A percentile compares a stretch with the other conserved stretches of the same genome.
Evolutionary conservation across 2,329 filamentous ascomycete genomes (phyloP).

Genomic region (Colletotrichum aenigma): DNA sequence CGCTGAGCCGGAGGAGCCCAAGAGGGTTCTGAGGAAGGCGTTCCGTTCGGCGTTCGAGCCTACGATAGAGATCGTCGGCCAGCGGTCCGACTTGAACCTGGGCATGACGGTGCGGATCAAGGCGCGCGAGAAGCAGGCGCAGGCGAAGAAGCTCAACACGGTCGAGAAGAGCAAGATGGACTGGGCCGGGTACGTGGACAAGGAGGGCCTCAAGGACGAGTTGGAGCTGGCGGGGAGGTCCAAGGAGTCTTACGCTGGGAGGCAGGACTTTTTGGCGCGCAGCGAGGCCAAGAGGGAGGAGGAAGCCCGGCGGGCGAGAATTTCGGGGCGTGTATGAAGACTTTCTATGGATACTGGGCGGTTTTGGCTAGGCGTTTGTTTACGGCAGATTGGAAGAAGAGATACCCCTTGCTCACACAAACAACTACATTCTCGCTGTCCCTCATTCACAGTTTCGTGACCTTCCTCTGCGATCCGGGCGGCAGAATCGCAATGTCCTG

Average conservation of each 20-base stretch:
- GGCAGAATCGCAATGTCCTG: conserved; percentile 53
- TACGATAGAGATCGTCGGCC: conserved; percentile 41
- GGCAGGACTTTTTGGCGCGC: conserved; percentile 69
- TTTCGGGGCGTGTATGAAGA: conserved; percentile 40
- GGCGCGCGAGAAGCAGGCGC: conserved; percentile 49
- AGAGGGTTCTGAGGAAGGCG: conserved; percentile 55
- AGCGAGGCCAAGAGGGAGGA: conserved; percentile 68
- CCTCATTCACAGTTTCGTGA: neutral
- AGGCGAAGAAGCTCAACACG: conserved; percentile 70
- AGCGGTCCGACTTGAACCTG: conserved; percentile 63
- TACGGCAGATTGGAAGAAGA: neutral
- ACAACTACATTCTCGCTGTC: neutral
- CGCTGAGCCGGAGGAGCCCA: conserved; percentile 26
- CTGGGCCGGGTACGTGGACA: conserved; percentile 74
- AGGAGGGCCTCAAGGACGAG: conserved; percentile 73
- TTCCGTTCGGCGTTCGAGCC: conserved; percentile 70
- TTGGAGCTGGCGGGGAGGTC: conserved; percentile 67
- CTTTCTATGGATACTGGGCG: neutral
- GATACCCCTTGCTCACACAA: conserved; percentile 5
- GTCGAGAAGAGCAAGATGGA: conserved; percentile 77
- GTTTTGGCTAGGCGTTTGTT: neutral
- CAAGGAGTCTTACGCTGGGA: conserved; percentile 65
- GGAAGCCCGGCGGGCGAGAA: conserved; percentile 59
- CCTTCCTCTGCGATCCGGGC: neutral
- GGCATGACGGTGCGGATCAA: conserved; percentile 53